Conservation (phyloP, 2,329 filamentous ascomycete genomes). For the Claviceps capensis region DNA sequence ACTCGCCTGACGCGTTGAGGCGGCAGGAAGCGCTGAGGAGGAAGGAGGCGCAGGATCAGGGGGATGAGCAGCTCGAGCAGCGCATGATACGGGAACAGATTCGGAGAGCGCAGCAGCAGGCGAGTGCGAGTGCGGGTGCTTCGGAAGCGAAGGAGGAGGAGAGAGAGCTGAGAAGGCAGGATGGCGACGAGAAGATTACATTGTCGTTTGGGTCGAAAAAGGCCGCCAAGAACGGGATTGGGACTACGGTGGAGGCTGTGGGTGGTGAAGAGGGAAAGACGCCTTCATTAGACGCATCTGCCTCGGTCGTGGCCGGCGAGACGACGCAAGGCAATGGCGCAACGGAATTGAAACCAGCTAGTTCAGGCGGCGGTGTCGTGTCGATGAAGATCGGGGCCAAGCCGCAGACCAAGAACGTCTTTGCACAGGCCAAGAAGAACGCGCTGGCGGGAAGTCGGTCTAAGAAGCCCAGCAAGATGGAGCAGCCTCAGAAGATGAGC, state of each 20-base stretch:
- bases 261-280: conserved; percentile 6
- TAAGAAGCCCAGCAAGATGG: conserved; percentile 46
- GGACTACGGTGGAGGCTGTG: background rate
- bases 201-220: conserved; percentile 46
- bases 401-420: conserved; percentile 64
- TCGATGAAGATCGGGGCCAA: conserved; percentile 54
- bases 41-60: conserved; percentile 77
- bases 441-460: conserved; percentile 38
- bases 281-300: conserved; percentile 10
- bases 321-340: conserved; percentile 6
- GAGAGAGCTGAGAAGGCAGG: conserved; percentile 42
- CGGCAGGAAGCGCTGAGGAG: conserved; percentile 68
- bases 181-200: conserved; percentile 59
- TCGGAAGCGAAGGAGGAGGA: conserved; percentile 27
- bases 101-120: conserved; percentile 51
- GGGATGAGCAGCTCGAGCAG: conserved; percentile 82
- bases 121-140: conserved; percentile 24
- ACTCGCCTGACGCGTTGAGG: conserved; percentile 70
- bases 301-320: conserved; percentile 7
- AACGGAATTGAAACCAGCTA: conserved; percentile 18
- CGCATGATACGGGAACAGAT: conserved; percentile 75
- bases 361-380: conserved; percentile 30
- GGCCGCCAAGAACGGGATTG: conserved; percentile 10
- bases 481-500: conserved; percentile 69
- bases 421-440: conserved; percentile 55